These are phyloP conservation scores for Juncus inflexus DNA, from an alignment of 176 grass and related monocot genomes.

Conservation along the genomic window DNA sequence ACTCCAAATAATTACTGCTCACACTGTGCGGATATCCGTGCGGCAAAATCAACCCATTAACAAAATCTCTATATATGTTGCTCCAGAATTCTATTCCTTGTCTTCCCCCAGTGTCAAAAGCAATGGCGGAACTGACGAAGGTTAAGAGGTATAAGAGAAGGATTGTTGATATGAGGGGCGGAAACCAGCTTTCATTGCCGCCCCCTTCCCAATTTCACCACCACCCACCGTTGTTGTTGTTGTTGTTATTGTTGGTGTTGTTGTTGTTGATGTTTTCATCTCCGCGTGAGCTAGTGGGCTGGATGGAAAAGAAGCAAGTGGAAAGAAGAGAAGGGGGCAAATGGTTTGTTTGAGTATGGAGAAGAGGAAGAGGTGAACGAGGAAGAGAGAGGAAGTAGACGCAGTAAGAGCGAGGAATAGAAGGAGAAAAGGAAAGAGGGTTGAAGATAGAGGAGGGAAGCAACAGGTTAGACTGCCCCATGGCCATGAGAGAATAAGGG, in stretches of 20 bases:
- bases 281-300: background rate
- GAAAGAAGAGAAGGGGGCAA: conserved; percentile 10
- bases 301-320: conserved; percentile 19
- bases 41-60: conserved; percentile 47
- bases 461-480: background rate
- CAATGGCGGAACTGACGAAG: conserved; percentile 30
- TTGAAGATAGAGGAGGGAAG: background rate
- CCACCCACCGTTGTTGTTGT: conserved; percentile 22
- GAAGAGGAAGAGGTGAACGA: background rate
- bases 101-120: conserved; percentile 21
- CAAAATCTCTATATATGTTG: conserved; percentile 21
- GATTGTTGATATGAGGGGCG: conserved; percentile 31
- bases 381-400: background rate
- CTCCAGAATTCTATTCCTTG: conserved; percentile 38
- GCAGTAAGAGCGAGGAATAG: background rate
- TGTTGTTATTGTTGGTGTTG: conserved; percentile 7
- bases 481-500: background rate
- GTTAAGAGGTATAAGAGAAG: conserved; percentile 29
- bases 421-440: conserved; percentile 15
- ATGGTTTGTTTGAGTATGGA: conserved; percentile 1
- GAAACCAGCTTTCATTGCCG: conserved; percentile 27
- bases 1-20: conserved; percentile 76
- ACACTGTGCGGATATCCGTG: conserved; percentile 78
- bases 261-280: conserved; percentile 22
- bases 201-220: conserved; percentile 27